These are phyloP conservation scores for Pseudopithomyces maydicus DNA, from an alignment of 2,329 filamentous ascomycete species.

Conservation along the genomic window DNA sequence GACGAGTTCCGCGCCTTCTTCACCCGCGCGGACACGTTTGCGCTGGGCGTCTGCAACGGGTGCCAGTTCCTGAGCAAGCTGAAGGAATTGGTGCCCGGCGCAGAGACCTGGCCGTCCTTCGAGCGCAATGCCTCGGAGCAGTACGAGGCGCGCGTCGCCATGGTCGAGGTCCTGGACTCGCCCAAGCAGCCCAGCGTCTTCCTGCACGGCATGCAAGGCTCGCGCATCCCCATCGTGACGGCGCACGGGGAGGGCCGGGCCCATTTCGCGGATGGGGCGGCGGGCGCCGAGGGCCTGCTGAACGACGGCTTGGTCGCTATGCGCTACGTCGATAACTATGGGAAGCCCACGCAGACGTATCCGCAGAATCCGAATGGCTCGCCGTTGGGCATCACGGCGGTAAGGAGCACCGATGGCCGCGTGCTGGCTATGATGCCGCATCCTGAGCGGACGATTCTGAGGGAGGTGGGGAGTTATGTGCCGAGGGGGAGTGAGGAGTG, in stretches of 20 bases:
- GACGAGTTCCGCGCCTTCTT: constrained; percentile 86
- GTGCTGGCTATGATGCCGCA: constrained; percentile 93
- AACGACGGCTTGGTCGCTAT: constrained; percentile 74
- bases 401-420: constrained; percentile 76
- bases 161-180: constrained; percentile 78
- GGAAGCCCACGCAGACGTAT: constrained; percentile 77
- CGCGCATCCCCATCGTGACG: constrained; percentile 80
- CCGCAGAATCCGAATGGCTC: constrained; percentile 90
- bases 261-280: constrained; percentile 44
- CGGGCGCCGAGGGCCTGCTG: constrained; percentile 59
- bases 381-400: constrained; percentile 78
- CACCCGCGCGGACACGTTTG: constrained; percentile 84
- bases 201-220: constrained; percentile 84
- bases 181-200: constrained; percentile 69
- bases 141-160: constrained; percentile 85
- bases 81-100: constrained; percentile 84
- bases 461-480: constrained; percentile 76
- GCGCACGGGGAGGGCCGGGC: constrained; percentile 93
- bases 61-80: constrained; percentile 91
- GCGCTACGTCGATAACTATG: constrained; percentile 83
- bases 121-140: constrained; percentile 84
- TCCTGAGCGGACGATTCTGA: constrained; percentile 85
- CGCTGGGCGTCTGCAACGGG: constrained; percentile 94
- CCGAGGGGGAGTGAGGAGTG: constrained; percentile 70
- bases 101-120: constrained; percentile 81